Evolutionary conservation across 352 stramenopile species (phyloP).

Genomic region (Phytophthora palmivora): DNA sequence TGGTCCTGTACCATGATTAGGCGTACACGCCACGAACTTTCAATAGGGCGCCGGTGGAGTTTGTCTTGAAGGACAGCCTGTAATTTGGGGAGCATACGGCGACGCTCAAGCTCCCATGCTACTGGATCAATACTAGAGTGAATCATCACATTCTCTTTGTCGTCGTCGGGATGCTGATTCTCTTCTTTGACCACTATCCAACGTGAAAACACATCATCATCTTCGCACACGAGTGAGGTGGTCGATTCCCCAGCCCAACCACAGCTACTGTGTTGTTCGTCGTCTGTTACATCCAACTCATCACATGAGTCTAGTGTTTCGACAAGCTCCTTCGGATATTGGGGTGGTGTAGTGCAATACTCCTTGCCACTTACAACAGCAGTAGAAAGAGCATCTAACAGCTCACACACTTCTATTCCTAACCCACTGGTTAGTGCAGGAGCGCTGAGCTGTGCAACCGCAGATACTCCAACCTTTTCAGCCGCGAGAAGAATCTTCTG

Average conservation of each 20-base stretch:
- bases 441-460: constrained; percentile 43
- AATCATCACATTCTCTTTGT: constrained; percentile 46
- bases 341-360: constrained; percentile 21
- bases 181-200: constrained; percentile 59
- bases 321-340: constrained; percentile 50
- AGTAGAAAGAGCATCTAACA: constrained; percentile 57
- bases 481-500: constrained; percentile 66
- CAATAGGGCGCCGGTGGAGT: no score
- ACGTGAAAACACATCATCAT: constrained; percentile 45
- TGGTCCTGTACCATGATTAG: constrained; percentile 40
- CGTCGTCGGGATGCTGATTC: background rate
- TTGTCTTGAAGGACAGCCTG: no score
- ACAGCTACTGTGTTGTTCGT: constrained; percentile 25
- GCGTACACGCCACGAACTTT: no score
- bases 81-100: no score
- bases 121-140: constrained; percentile 45
- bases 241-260: constrained; percentile 43
- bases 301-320: constrained; percentile 56
- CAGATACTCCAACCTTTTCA: constrained; percentile 49
- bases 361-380: constrained; percentile 37
- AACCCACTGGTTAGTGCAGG: constrained; percentile 47
- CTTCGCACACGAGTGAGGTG: constrained; percentile 24
- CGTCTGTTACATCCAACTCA: constrained; percentile 53
- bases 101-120: no score
- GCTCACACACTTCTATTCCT: constrained; percentile 58